These are phyloP conservation scores for Mortierella sp. DNA, from an alignment of 371 early-diverging fungal species.

Conservation along the genomic window DNA sequence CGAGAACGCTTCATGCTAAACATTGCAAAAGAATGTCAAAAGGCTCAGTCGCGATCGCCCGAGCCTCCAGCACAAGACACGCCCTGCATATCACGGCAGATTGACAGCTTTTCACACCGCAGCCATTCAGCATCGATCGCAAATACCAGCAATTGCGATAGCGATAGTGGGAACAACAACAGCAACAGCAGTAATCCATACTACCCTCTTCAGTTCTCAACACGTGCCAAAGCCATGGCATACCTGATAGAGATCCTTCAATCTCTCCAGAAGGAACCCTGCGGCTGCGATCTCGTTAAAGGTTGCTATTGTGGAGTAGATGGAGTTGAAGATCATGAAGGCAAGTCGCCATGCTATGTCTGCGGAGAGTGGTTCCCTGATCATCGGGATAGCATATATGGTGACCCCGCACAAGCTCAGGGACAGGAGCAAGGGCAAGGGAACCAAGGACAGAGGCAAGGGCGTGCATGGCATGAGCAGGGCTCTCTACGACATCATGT, in stretches of 20 bases:
- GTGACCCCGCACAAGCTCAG: neutral
- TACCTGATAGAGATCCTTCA: slow-evolving; percentile 51
- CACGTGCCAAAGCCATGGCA: slow-evolving; percentile 52
- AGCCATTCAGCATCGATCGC: slow-evolving; percentile 1
- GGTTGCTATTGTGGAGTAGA: slow-evolving; percentile 50
- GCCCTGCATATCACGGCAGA: slow-evolving; percentile 7
- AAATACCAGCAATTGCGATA: slow-evolving; percentile 2
- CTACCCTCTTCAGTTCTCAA: slow-evolving; percentile 54
- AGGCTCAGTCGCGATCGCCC: slow-evolving; percentile 6
- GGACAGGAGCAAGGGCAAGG: slow-evolving; percentile 5
- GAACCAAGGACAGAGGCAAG: slow-evolving; percentile 16
- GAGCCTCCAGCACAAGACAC: slow-evolving; percentile 8
- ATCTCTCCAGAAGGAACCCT: slow-evolving; percentile 49
- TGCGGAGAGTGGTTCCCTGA: slow-evolving; percentile 55
- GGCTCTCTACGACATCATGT: slow-evolving; percentile 55
- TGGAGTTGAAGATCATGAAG: slow-evolving; percentile 52
- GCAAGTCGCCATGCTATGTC: slow-evolving; percentile 50
- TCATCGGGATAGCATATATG: slow-evolving; percentile 6
- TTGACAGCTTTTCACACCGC: slow-evolving; percentile 3
- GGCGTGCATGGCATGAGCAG: slow-evolving; percentile 54
- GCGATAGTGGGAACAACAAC: neutral
- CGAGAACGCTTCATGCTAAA: slow-evolving; percentile 47
- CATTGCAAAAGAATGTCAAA: slow-evolving; percentile 34
- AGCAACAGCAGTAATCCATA: neutral
- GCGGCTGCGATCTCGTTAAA: slow-evolving; percentile 45